phyloP scores from a whole-genome alignment of 2,329 filamentous ascomycete species.

The Plenodomus lindquistii region DNA sequence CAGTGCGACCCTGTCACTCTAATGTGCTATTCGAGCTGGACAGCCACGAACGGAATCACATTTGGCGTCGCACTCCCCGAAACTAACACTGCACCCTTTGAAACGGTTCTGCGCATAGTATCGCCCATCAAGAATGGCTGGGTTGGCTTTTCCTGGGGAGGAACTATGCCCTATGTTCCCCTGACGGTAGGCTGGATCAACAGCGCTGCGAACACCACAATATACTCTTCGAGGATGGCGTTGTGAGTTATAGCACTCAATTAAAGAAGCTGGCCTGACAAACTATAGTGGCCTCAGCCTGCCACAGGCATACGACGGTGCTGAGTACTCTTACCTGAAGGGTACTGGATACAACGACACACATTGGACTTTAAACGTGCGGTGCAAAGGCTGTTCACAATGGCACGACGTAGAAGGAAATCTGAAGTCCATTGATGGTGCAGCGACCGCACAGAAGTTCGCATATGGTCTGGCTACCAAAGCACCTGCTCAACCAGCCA shows the following conservation, averaged over 20 bases:
- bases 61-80: constrained; percentile 45
- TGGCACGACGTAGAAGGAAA: constrained; percentile 35
- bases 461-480: constrained; percentile 28
- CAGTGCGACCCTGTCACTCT: constrained; percentile 30
- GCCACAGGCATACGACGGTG: constrained; percentile 28
- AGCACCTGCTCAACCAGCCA: constrained; percentile 28
- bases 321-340: constrained; percentile 36
- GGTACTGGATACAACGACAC: constrained; percentile 37
- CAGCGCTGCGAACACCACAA: constrained; percentile 41
- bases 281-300: constrained; percentile 29
- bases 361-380: constrained; percentile 38
- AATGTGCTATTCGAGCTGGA: constrained; percentile 51
- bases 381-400: constrained; percentile 35
- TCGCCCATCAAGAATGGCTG: constrained; percentile 52
- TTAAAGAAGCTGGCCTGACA: constrained; percentile 6
- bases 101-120: constrained; percentile 51
- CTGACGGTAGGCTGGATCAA: constrained; percentile 53
- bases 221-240: constrained; percentile 51
- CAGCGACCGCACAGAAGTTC: constrained; percentile 24
- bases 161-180: constrained; percentile 55
- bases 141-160: constrained; percentile 56
- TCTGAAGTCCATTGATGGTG: constrained; percentile 18
- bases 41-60: constrained; percentile 39
- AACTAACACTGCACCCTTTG: constrained; percentile 38
- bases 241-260: constrained; percentile 43